Evolutionary conservation across 805 yeast genomes (phyloP).

Genomic region (Grigorovia transvaalensis): DNA sequence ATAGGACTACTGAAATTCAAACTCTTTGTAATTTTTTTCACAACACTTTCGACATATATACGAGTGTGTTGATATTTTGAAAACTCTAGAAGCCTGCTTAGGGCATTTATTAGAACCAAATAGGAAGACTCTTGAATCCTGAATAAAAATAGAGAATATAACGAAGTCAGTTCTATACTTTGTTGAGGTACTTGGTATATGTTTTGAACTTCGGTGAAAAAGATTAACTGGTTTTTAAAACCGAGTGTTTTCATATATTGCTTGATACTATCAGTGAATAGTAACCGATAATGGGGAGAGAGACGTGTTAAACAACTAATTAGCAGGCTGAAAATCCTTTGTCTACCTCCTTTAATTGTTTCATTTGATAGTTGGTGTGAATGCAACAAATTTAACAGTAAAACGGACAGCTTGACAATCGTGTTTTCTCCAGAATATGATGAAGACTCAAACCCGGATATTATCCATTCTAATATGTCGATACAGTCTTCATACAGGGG

Average conservation of each 20-base stretch:
- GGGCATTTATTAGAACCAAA: conserved; percentile 11
- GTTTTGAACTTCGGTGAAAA: conserved; percentile 21
- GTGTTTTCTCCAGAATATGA: conserved; percentile 34
- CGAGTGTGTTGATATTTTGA: conserved; percentile 10
- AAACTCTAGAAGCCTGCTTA: conserved; percentile 10
- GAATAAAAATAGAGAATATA: conserved; percentile 14
- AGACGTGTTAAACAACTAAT: conserved; percentile 12
- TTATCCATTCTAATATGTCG: conserved; percentile 40
- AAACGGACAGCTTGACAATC: conserved; percentile 22
- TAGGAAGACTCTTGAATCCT: conserved; percentile 15
- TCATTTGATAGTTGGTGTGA: conserved; percentile 16
- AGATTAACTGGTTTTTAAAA: conserved; percentile 18
- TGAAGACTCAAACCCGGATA: conserved; percentile 31
- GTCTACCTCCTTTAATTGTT: conserved; percentile 19
- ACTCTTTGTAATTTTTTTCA: conserved; percentile 5
- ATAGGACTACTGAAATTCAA: not conserved
- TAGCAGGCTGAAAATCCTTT: conserved; percentile 16
- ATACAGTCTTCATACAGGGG: conserved; percentile 33
- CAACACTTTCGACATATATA: conserved; percentile 10
- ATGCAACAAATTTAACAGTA: conserved; percentile 27
- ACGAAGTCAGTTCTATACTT: conserved; percentile 21
- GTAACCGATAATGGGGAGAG: conserved; percentile 6
- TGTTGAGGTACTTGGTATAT: conserved; percentile 16
- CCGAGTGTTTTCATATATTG: conserved; percentile 17
- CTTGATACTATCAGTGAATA: conserved; percentile 6